Evolutionary conservation across 305 asterid genomes (phyloP), one percentile per base, ranked within the genome.

Genomic region (Fraxinus sp.): DNA sequence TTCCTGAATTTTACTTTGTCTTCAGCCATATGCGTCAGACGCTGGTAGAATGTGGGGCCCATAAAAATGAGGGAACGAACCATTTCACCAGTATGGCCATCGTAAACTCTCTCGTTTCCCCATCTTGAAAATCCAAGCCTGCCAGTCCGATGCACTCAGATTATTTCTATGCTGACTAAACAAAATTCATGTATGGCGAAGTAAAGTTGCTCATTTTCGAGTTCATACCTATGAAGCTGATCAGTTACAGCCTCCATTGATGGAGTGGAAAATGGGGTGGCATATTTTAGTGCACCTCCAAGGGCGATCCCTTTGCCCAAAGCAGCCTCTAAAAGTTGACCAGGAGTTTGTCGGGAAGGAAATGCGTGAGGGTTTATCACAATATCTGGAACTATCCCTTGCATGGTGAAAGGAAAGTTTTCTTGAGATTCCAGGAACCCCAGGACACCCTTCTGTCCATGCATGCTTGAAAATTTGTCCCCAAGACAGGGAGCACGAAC

Each of bases 391-490:
- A 94, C 99, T 76, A 96, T 90, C 77, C 99, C 99, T 77, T 94
- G 92, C 81, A 52, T 85, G 4, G 97, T 94, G 79, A 96, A 96
- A 57, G 98, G 97, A 82, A 93, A 94, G 83, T 94, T 96, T 86
- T 94, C 99, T 80, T 94, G 99, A 52, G 91, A 91, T 79, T 96
- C 98, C 76, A 94, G 88, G 85, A 88, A 94, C 52, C 98, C 99
- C 49, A 96, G 84, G 39, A 96, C 98, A 79, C 99, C 98, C 88
- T 96, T 96, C 86, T 96, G 98, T 75, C 99, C 98, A 77, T 96
- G 99, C 99, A 96, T 96, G 89, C 99, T 96, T 1, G 98, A 94
- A 80, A 96, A 96, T 84, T 96, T 96, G 88, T 94, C 99, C 26
- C 99, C 99, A 10, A 92, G 95, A 52, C 97, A 89, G 14, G 99